Percentiles rank a stretch among this genome's conserved stretches.
These are phyloP conservation scores for Tetratostichococcus sp. DNA, from an alignment of 139 green algal species.

Conservation along the genomic window DNA sequence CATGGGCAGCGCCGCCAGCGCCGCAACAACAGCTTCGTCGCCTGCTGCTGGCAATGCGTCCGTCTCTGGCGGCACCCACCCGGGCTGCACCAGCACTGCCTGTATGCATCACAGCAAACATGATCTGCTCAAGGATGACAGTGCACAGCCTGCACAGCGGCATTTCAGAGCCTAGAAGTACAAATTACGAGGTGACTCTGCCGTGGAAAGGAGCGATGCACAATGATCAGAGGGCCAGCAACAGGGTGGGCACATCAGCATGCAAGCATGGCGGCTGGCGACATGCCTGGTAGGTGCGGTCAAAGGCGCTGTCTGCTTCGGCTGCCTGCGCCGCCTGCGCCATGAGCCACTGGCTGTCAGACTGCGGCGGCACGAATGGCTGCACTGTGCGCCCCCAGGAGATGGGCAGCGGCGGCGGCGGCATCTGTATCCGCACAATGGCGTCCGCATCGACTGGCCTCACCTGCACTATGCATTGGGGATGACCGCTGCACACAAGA, in stretches of 20 bases:
- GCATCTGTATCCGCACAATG: conserved; percentile 56
- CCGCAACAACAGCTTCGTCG: conserved; percentile 15
- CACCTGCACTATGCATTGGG: neutral
- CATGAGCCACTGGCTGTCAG: neutral
- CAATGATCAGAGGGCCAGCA: too few species aligned
- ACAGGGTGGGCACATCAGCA: too few species aligned
- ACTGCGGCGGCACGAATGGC: conserved; percentile 43
- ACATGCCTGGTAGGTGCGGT: neutral
- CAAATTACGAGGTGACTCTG: too few species aligned
- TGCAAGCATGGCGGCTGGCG: conserved; percentile 3
- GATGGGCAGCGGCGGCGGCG: conserved; percentile 61
- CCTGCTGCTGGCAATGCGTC: neutral
- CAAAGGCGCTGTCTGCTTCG: too few species aligned
- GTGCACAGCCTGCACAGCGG: too few species aligned
- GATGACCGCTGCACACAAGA: neutral
- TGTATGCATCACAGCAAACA: neutral
- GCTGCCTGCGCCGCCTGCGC: neutral
- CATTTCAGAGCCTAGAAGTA: too few species aligned
- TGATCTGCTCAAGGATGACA: too few species aligned
- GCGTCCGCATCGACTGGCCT: neutral
- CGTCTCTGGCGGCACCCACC: neutral
- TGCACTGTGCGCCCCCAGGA: conserved; percentile 75
- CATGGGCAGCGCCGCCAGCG: conserved; percentile 56
- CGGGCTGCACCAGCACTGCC: neutral
- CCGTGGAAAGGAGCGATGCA: too few species aligned